phyloP scores from a whole-genome alignment of 768 basidiomycete genomes.

The Psilocybe cubensis region DNA sequence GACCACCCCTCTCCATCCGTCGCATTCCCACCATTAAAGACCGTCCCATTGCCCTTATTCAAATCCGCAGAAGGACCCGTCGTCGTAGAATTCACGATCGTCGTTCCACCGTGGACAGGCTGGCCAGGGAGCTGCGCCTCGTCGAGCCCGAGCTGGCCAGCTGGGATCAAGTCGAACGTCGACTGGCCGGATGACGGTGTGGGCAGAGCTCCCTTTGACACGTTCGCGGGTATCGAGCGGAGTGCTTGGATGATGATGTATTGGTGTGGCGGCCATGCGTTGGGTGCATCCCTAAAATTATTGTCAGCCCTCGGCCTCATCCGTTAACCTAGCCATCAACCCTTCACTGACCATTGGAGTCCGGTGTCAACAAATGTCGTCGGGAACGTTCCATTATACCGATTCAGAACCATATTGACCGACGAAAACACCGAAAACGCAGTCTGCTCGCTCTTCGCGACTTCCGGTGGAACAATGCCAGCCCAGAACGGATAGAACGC shows the following conservation, averaged over 20 bases:
- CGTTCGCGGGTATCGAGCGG: slow-evolving; percentile 69
- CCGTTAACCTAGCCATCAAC: too few relatives aligned
- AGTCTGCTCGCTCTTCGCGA: slow-evolving; percentile 56
- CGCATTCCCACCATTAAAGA: slow-evolving; percentile 72
- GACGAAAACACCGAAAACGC: slow-evolving; percentile 77
- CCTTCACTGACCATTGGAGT: slow-evolving; percentile 72
- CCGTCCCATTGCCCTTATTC: slow-evolving; percentile 54
- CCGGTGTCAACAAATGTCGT: slow-evolving; percentile 79
- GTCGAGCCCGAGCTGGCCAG: slow-evolving; percentile 80
- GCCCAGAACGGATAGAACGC: slow-evolving; percentile 89
- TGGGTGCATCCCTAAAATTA: slow-evolving; percentile 79
- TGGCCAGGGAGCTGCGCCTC: slow-evolving; percentile 77
- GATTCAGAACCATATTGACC: slow-evolving; percentile 77
- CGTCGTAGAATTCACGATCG: slow-evolving; percentile 46
- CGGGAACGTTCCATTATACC: slow-evolving; percentile 89
- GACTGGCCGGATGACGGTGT: slow-evolving; percentile 52
- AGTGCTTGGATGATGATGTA: slow-evolving; percentile 83
- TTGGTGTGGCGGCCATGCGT: slow-evolving; percentile 87
- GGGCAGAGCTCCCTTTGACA: slow-evolving; percentile 63
- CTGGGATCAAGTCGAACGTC: slow-evolving; percentile 70
- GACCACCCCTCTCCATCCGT: slow-evolving; percentile 67
- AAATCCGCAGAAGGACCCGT: slow-evolving; percentile 63
- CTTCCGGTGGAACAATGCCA: slow-evolving; percentile 77
- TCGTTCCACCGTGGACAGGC: slow-evolving; percentile 40
- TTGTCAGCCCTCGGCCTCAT: too few relatives aligned